Evolutionary conservation across 345 rosid genomes (phyloP), one percentile per base, ranked within the genome.

Genomic region (Trapa incisa): DNA sequence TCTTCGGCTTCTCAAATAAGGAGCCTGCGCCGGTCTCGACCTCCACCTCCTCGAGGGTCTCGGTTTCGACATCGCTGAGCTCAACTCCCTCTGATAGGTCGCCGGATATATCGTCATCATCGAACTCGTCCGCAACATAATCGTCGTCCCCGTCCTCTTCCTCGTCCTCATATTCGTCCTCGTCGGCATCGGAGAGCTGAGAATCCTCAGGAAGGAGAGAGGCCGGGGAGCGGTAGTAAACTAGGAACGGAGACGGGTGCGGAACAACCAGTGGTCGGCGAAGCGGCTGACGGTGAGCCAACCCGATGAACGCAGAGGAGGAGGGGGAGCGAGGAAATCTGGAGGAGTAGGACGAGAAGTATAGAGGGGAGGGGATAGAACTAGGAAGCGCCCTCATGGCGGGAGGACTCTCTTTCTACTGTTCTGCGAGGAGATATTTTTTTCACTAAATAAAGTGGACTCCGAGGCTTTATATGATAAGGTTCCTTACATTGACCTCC

Each of bases 101-200:
- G 0, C 67, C 67, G 65, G 71, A 67, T 42, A 67, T 35, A 45
- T 47, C 75, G 13, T 85, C 62, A 13, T 50, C 70, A 14, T 67
- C 70, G 64, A 54, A 67, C 64, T 67, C 70, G 22, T 67, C 70
- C 47, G 70, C 70, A 33, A 64, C 70, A 41, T 78, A 84, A 0
- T 79, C 86, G 0, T 79, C 81, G 0, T 78, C 83, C 1, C 76
- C 80, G 4, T 82, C 88, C 0, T 80, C 88, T 12, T 81, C 82
- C 6, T 78, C 86, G 52, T 74, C 74, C 9, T 67, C 76, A n/a
- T 81, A 84, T 9, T 78, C 86, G 52, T 74, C 72, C 5, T 64
- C 76, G 33, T 72, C 88, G 11, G 81, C 87, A 64, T 83, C 92
- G 47, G 90, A 81, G 78, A 89, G 81, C 68, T 80, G 85, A 48